Evolutionary conservation across 176 grass and related monocot species (phyloP).

Genomic region (Carex pumila): DNA sequence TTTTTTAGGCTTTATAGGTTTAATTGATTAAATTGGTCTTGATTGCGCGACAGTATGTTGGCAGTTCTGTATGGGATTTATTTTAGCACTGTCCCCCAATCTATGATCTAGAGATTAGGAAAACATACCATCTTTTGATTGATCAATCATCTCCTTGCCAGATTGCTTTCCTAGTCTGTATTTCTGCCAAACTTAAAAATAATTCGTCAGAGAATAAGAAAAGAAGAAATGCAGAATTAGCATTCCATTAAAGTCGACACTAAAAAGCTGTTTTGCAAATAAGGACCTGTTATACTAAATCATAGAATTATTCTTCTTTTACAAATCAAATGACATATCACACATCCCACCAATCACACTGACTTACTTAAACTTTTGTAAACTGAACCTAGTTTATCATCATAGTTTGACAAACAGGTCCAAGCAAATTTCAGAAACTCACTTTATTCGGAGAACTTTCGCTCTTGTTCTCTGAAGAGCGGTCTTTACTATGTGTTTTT

Average conservation of each 20-base stretch:
- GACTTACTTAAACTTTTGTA: not conserved
- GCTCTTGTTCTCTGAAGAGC: not conserved
- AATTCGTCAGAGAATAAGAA: slow-evolving; percentile 1
- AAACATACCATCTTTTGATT: slow-evolving; percentile 88
- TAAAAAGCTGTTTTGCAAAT: not conserved
- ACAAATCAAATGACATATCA: not conserved
- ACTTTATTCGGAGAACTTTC: not conserved
- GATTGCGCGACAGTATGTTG: not conserved
- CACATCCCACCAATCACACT: not conserved
- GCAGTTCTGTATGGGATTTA: not conserved
- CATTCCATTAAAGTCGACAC: not conserved
- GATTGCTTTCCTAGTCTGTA: slow-evolving; percentile 97
- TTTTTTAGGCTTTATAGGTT: slow-evolving; percentile 6
- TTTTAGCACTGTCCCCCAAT: not conserved
- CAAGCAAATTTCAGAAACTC: not conserved
- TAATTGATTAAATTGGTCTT: not conserved
- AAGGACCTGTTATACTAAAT: not conserved
- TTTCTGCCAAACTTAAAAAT: slow-evolving; percentile 50
- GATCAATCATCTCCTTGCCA: slow-evolving; percentile 72
- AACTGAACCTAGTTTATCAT: not conserved
- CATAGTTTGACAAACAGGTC: not conserved
- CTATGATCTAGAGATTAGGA: not conserved
- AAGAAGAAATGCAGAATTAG: not conserved
- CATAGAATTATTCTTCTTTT: not conserved
- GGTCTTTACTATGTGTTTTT: not conserved